These are phyloP conservation scores for Cutaneotrichosporon cutaneum DNA, from an alignment of 1,284 basidiomycete genomes.

Conservation along the genomic window DNA sequence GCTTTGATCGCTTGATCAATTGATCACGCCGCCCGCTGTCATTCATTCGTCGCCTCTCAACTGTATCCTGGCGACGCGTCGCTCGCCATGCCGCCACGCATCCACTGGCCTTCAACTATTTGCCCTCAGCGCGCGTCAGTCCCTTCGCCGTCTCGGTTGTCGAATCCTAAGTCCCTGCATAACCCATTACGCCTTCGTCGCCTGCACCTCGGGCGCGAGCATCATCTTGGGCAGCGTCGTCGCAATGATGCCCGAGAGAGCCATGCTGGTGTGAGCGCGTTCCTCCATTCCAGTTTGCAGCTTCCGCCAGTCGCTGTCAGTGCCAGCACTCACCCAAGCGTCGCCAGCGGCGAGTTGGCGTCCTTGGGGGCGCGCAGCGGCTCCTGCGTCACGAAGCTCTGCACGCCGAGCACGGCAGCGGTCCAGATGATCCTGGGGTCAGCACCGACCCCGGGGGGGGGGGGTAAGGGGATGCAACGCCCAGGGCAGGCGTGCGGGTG, in stretches of 20 bases:
- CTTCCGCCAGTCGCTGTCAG: neutral
- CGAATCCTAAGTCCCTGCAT: constrained; percentile 5
- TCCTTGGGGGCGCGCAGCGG: constrained; percentile 40
- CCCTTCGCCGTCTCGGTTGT: neutral
- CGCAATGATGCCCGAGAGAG: constrained; percentile 41
- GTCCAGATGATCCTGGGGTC: constrained; percentile 43
- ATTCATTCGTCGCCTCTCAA: no score
- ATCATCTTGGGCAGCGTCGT: constrained; percentile 42
- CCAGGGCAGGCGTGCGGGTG: no score
- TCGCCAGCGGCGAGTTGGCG: constrained; percentile 37
- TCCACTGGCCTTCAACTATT: no score
- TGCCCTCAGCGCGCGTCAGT: neutral
- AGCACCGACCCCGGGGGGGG: constrained; percentile 8
- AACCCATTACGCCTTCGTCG: constrained; percentile 1
- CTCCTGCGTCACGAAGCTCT: constrained; percentile 40
- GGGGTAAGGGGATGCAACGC: neutral
- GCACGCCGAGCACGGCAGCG: constrained; percentile 37
- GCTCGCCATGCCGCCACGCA: no score
- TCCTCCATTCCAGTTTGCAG: neutral
- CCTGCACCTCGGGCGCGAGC: constrained; percentile 29
- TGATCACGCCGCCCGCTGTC: constrained; percentile 7
- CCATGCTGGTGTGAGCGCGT: constrained; percentile 34
- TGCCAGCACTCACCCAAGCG: constrained; percentile 38
- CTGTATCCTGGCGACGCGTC: no score
- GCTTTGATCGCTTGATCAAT: neutral